These are phyloP conservation scores for Aspergillus novoparasiticus DNA, from an alignment of 2,329 filamentous ascomycete genomes.

Conservation along the genomic window DNA sequence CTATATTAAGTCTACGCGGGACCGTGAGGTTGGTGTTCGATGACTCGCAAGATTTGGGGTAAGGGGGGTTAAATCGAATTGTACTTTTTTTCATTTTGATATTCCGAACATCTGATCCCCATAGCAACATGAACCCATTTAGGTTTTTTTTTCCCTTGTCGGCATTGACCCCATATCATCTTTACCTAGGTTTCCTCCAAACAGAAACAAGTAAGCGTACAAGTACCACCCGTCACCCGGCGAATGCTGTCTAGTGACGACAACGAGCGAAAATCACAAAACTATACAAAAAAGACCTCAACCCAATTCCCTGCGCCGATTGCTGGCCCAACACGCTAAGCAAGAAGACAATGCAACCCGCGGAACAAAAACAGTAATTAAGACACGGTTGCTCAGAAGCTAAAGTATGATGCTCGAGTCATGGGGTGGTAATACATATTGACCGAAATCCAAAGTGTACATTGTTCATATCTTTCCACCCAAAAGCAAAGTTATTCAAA, in stretches of 20 bases:
- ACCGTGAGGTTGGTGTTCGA: not conserved
- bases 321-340: constrained; percentile 17
- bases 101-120: not conserved
- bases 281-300: constrained; percentile 1
- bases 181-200: not conserved
- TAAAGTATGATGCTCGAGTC: not conserved
- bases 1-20: not conserved
- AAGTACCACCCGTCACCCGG: not conserved
- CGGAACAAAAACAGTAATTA: constrained; percentile 2
- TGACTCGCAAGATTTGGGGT: not conserved
- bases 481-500: constrained; percentile 4
- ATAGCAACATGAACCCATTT: not conserved
- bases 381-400: not conserved
- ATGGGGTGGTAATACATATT: constrained; percentile 12
- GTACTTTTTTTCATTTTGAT: not conserved
- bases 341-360: not conserved
- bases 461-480: not conserved
- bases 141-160: not conserved
- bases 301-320: constrained; percentile 15
- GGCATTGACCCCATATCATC: not conserved
- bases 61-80: not conserved
- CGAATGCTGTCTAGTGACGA: not conserved
- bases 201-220: not conserved
- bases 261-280: not conserved
- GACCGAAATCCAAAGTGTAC: constrained; percentile 9